phyloP scores from a whole-genome alignment of 164 flowering plant genomes.

The Vitis rupestris region DNA sequence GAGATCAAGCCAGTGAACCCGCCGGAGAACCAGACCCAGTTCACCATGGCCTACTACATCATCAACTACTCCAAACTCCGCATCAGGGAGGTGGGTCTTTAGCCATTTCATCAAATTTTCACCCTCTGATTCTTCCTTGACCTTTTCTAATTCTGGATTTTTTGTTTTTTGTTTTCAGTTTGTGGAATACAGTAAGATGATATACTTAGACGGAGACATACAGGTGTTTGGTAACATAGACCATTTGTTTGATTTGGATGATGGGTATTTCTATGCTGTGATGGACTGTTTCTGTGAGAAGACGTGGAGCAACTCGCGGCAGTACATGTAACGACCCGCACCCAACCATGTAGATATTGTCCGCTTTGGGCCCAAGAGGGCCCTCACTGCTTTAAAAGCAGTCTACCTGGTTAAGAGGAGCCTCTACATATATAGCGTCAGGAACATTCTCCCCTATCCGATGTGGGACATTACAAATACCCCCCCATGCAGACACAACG shows the following conservation, averaged over 20 bases:
- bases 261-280: conserved; percentile 16
- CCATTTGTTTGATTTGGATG: conserved; percentile 14
- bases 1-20: conserved; percentile 58
- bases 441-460: too few relatives aligned
- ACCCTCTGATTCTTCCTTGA: not conserved
- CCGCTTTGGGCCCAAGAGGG: too few relatives aligned
- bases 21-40: conserved; percentile 46
- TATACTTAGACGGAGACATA: conserved; percentile 21
- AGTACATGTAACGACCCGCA: too few relatives aligned
- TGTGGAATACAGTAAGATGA: conserved; percentile 18
- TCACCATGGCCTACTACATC: conserved; percentile 20
- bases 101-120: too few relatives aligned
- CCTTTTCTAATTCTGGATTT: not conserved
- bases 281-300: conserved; percentile 22
- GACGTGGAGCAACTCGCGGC: conserved; percentile 7
- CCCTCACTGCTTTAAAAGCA: too few relatives aligned
- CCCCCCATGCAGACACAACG: too few relatives aligned
- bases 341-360: too few relatives aligned
- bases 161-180: conserved; percentile 5
- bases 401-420: too few relatives aligned
- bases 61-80: conserved; percentile 29
- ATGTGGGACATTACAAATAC: too few relatives aligned
- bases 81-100: conserved; percentile 20
- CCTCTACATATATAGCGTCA: too few relatives aligned
- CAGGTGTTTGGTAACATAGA: conserved; percentile 19